phyloP scores from a whole-genome alignment of 257 asterid genomes.

The Salvia miltiorrhiza region DNA sequence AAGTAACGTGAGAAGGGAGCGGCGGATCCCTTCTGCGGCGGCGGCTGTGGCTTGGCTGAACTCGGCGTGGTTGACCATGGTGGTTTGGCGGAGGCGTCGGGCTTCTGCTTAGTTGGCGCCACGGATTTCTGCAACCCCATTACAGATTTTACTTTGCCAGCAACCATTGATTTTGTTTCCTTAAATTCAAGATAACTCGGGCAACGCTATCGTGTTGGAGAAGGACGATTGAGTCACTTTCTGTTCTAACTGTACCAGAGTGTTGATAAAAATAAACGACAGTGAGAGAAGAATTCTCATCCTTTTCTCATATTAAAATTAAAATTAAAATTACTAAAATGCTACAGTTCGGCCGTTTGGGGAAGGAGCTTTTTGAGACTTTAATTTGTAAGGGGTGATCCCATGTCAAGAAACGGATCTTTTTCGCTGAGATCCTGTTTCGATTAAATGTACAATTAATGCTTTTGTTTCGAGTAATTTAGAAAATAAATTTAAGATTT shows the following conservation, averaged over 20 bases:
- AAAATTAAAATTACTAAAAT: neutral
- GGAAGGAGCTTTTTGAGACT: neutral
- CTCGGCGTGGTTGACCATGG: constrained; percentile 35
- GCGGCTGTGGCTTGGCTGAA: constrained; percentile 33
- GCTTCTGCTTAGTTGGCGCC: constrained; percentile 40
- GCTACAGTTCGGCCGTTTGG: neutral
- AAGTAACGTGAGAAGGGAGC: constrained; percentile 68
- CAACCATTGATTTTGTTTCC: constrained; percentile 64
- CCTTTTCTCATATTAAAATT: neutral
- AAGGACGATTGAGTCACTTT: constrained; percentile 25
- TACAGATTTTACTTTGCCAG: constrained; percentile 73
- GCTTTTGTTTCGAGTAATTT: no score
- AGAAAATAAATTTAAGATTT: no score
- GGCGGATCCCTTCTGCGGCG: constrained; percentile 39
- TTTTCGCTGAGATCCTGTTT: no score
- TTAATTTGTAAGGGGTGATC: neutral
- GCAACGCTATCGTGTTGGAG: constrained; percentile 25
- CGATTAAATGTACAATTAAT: no score
- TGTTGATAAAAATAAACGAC: neutral
- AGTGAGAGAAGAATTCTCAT: neutral
- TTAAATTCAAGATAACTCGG: constrained; percentile 7
- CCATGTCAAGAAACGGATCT: neutral
- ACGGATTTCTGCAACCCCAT: constrained; percentile 78
- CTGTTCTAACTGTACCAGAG: constrained; percentile 5
- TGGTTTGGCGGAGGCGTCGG: constrained; percentile 38